Base-by-base conservation (phyloP, 805 yeast species). In the Isabelozyma gotoi region DNA sequence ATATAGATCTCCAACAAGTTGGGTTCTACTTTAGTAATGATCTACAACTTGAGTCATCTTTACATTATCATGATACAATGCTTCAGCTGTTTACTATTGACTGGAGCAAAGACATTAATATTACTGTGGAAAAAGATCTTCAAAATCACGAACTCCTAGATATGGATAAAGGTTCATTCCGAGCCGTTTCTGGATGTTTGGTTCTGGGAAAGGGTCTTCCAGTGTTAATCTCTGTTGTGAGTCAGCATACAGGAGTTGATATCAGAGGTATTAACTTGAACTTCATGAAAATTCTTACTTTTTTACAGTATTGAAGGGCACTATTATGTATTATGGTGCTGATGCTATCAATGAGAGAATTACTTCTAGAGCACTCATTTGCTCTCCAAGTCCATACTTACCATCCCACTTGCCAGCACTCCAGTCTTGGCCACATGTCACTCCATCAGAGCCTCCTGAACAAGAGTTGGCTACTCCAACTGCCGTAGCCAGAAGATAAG, bases 341-440 rank as follows among this genome's bases (percentile, higher is more conserved):
- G 14, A 3, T 7, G 20, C 39, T 7, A 36, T 24, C 39, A 36
- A 20, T 7, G 39, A 20, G 6, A 36, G 79, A 33, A 86, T 76
- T 2, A 74, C 75, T 59, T 86, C 94, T 47, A 84, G 68, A 0
- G 94, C 87, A 39, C 76, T 67, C 80, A 86, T 81, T 64, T 86
- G 89, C 63, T 86, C 95, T 51, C 94, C 94, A 19, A 87, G 65
- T 19, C 95, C 94, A 57, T 77, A 86, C 36, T 54, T 47, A 0
- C 78, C 82, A 61, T 86, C 94, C 80, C 84, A 78, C 3, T 52
- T 47, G 24, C 67, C 59, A 7, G 60, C 49, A 7, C 72, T 62
- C 95, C 95, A 86, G 61, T 78, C 72, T 46, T 77, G 60, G 24
- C 92, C 94, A 71, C 95, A 86, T 0, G 94, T 86, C 53, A 78